Percentiles rank a stretch among this genome's conserved stretches.
Evolutionary conservation across 345 rosid genomes (phyloP).

Genomic region (Microcos paniculata): DNA sequence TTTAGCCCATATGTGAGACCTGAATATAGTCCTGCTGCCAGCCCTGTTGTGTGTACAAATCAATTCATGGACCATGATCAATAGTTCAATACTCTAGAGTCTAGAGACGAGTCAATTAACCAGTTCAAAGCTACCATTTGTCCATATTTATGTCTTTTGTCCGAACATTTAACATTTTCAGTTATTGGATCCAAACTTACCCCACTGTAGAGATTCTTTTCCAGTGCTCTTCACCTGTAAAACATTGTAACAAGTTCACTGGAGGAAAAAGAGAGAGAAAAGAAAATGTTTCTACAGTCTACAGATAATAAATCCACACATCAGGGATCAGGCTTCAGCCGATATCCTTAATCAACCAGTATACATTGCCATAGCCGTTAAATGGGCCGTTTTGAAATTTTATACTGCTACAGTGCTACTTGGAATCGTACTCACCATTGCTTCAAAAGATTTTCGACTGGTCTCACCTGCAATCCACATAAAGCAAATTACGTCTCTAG

Average conservation of each 20-base stretch:
- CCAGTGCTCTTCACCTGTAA: slow-evolving; percentile 83
- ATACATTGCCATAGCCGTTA: no score
- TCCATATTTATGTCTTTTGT: not conserved
- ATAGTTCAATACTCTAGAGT: not conserved
- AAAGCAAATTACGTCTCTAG: not conserved
- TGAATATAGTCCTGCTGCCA: slow-evolving; percentile 86
- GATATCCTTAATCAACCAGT: no score
- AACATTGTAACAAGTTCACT: not conserved
- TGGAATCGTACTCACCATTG: slow-evolving; percentile 83
- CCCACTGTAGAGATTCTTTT: slow-evolving; percentile 91
- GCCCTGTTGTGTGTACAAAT: slow-evolving; percentile 36
- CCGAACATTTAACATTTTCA: not conserved
- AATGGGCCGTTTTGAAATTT: no score
- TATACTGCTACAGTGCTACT: no score
- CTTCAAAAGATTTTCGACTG: slow-evolving; percentile 72
- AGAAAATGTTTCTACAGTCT: not conserved
- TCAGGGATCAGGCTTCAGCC: no score
- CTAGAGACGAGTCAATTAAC: not conserved
- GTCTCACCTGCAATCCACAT: slow-evolving; percentile 61
- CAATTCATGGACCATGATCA: not conserved
- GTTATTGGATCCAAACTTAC: slow-evolving; percentile 50
- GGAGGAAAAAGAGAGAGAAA: not conserved
- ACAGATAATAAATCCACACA: no score
- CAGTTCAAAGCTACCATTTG: not conserved
- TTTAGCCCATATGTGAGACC: slow-evolving; percentile 83